These are phyloP conservation scores for Wickerhamiella spandovensis DNA, from an alignment of 805 yeast genomes.

Conservation along the genomic window DNA sequence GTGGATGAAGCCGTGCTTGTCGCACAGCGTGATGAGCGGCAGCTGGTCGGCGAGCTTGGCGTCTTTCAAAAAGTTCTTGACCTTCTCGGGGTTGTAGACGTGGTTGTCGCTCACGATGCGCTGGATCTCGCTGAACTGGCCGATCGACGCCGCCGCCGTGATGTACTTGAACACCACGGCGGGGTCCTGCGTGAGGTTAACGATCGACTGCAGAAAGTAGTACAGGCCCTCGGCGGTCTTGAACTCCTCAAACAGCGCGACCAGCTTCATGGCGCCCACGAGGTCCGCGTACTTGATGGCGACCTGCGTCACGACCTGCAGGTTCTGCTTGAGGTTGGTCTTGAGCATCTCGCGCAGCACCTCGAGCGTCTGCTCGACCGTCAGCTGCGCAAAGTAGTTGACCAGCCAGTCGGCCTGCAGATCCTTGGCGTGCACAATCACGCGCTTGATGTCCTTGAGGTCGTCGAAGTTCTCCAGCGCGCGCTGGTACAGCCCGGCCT, in stretches of 20 bases:
- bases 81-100: conserved; percentile 93
- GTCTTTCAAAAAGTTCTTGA: conserved; percentile 92
- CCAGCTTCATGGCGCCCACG: conserved; percentile 72
- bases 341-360: conserved; percentile 79
- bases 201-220: conserved; percentile 86
- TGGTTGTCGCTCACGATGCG: conserved; percentile 89
- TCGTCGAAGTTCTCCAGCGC: conserved; percentile 95
- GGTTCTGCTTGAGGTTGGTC: conserved; percentile 65
- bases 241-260: conserved; percentile 86
- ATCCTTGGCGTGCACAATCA: conserved; percentile 66
- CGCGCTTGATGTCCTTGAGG: conserved; percentile 88
- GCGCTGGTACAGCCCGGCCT: conserved; percentile 90
- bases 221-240: conserved; percentile 87
- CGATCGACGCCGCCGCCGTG: conserved; percentile 81
- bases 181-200: conserved; percentile 83
- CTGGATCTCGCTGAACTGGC: conserved; percentile 88
- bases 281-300: conserved; percentile 93
- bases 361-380: conserved; percentile 83
- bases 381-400: conserved; percentile 79
- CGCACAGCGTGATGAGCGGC: conserved; percentile 93
- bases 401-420: conserved; percentile 92
- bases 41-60: conserved; percentile 87
- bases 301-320: conserved; percentile 89
- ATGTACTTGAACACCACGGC: conserved; percentile 94
- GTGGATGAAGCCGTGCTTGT: conserved; percentile 79